Evolutionary conservation across 1,139 yeast genomes (phyloP), one percentile per base, ranked within the genome.

Genomic region (Geotrichum restrictum): DNA sequence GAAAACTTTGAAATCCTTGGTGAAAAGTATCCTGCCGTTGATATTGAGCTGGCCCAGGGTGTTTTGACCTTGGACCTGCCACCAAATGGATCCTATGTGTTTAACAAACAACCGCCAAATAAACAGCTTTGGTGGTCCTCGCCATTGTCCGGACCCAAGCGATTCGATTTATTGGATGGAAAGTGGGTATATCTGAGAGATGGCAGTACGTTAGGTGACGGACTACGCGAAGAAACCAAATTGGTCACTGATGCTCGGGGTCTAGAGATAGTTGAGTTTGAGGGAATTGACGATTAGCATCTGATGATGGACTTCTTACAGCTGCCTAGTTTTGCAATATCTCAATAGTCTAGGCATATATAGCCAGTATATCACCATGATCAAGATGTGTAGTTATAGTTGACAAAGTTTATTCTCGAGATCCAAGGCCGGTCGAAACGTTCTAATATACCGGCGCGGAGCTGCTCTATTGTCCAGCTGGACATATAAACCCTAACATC

Each of bases 51-150:
- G 55, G 76, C 82, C 18, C 91, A 85, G 56, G 97, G 97, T 2
- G 96, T 89, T 11, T 70, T 89, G 72, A 83, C 91, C 2, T 68
- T 89, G 56, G 77, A 75, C 2, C 66, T 85, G 33, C 86, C 88
- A 1, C 78, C 81, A 1, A 71, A 74, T 36, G 96, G 96, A 1
- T 80, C 91, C 1, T 89, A 89, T 66, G 95, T 89, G 33, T 82
- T 91, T 61, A 91, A 89, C 72, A 88, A 88, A 65, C 96, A 91
- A 70, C 96, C 97, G 1, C 95, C 96, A 1, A 89, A 88, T 69
- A 84, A 85, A 68, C 98, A 89, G 67, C 83, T 89, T 40, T 89
- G 98, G 98, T 76, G 88, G 51, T 82, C 94, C 56, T 85, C 95
- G 39, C 98, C 98, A 0, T 64, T 87, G 3, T 85, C 94, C n/a